These are phyloP conservation scores for Nannochloropsis gaditana DNA, from an alignment of 108 stramenopile genomes.

Conservation along the genomic window DNA sequence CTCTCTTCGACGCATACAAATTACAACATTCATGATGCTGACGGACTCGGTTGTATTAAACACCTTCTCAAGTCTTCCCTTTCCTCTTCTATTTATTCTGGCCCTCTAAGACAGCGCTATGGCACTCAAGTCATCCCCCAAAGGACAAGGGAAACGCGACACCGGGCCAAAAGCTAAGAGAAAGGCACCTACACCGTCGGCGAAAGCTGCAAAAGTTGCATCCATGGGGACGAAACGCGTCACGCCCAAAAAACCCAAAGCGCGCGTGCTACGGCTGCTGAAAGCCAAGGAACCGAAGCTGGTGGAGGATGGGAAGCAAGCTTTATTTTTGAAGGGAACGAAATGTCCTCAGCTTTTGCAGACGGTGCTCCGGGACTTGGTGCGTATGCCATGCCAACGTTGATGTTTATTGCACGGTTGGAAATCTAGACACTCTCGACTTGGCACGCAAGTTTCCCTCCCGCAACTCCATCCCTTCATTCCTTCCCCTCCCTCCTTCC, in stretches of 20 bases:
- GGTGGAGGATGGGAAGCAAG: conserved; percentile 37
- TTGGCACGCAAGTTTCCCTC: not conserved
- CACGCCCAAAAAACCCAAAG: conserved; percentile 38
- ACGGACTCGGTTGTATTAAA: no score
- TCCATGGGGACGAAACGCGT: not conserved
- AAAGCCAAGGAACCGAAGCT: conserved; percentile 41
- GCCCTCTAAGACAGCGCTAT: no score
- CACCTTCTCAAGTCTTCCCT: no score
- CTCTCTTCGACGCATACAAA: no score
- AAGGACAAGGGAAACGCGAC: no score
- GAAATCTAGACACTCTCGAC: not conserved
- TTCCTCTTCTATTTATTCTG: no score
- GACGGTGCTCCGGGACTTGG: not conserved
- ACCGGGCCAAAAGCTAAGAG: no score
- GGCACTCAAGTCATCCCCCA: no score
- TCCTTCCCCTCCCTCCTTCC: not conserved
- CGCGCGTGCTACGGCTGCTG: conserved; percentile 25
- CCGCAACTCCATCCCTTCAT: not conserved
- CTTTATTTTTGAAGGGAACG: conserved; percentile 33
- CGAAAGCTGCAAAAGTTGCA: no score
- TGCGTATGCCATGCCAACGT: not conserved
- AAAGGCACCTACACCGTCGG: no score
- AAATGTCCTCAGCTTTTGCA: not conserved
- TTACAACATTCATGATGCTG: no score
- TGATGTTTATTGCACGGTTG: not conserved